These are phyloP conservation scores for Saccharomycopsis sp. DNA, from an alignment of 805 yeast genomes.

Conservation along the genomic window DNA sequence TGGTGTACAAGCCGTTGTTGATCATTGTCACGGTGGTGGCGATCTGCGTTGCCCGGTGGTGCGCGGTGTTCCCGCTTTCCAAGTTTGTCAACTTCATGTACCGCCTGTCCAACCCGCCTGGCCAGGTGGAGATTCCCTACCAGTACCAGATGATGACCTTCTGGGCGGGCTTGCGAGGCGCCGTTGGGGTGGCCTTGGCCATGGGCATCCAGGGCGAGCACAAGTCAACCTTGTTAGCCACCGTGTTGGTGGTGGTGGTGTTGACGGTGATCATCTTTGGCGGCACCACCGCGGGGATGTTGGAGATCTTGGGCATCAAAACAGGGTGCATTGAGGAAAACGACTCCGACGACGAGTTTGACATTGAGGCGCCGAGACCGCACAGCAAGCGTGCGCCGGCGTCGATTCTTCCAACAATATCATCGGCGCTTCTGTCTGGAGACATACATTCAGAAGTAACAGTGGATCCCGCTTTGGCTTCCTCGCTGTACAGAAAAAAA, in stretches of 20 bases:
- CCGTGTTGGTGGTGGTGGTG: conserved; percentile 93
- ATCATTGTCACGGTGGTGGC: conserved; percentile 85
- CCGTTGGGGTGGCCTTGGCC: conserved; percentile 98
- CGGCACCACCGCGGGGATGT: conserved; percentile 97
- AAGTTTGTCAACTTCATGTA: conserved; percentile 72
- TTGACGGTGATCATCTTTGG: conserved; percentile 94
- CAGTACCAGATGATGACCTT: conserved; percentile 97
- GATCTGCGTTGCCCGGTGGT: conserved; percentile 93
- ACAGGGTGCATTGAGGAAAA: conserved; percentile 81
- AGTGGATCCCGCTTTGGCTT: too few relatives aligned
- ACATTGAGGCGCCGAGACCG: conserved; percentile 60
- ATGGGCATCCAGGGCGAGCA: conserved; percentile 95
- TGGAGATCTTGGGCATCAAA: conserved; percentile 85
- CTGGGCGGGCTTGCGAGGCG: conserved; percentile 99
- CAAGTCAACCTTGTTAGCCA: conserved; percentile 80
- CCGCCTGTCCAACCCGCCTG: conserved; percentile 25
- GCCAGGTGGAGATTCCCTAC: conserved; percentile 84
- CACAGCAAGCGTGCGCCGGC: conserved; percentile 6
- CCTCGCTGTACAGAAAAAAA: too few relatives aligned
- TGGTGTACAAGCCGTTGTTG: conserved; percentile 87
- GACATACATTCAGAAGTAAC: too few relatives aligned
- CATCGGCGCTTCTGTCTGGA: neutral
- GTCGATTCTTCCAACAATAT: neutral
- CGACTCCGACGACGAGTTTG: conserved; percentile 87
- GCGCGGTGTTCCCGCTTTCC: conserved; percentile 92